Conservation (phyloP, 1,284 basidiomycete genomes). For the Rhodotorula sp. region DNA sequence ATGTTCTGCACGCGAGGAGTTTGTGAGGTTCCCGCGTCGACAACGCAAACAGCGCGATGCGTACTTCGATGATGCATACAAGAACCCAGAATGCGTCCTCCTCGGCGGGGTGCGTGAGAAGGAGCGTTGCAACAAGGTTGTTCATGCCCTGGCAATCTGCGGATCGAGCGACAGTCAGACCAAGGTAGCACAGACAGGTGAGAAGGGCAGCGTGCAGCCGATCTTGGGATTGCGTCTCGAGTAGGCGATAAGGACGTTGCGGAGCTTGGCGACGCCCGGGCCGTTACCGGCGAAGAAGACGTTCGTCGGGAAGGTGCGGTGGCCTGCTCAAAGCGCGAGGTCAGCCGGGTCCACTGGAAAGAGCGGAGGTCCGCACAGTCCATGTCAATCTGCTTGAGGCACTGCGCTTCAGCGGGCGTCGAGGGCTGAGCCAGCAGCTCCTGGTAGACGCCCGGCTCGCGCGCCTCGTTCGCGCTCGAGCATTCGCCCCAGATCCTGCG, state of each 20-base stretch:
- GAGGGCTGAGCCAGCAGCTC: conserved; percentile 71
- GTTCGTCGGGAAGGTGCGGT: conserved; percentile 88
- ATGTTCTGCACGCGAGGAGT: conserved; percentile 46
- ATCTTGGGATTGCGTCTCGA: conserved; percentile 64
- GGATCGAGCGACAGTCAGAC: conserved; percentile 36
- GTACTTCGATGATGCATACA: conserved; percentile 79
- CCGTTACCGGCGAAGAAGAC: conserved; percentile 96
- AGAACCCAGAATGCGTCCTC: conserved; percentile 98
- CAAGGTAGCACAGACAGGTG: neutral
- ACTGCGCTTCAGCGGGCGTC: conserved; percentile 58
- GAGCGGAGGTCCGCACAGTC: conserved; percentile 64
- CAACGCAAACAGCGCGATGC: conserved; percentile 60
- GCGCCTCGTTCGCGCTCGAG: conserved; percentile 84
- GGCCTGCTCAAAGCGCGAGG: conserved; percentile 18
- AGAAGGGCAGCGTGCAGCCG: conserved; percentile 47
- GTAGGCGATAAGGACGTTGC: conserved; percentile 85
- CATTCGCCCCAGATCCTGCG: conserved; percentile 74
- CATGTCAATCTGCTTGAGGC: conserved; percentile 84
- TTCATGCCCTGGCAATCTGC: conserved; percentile 84
- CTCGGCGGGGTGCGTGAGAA: conserved; percentile 88
- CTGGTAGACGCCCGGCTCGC: conserved; percentile 85
- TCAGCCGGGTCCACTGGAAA: neutral
- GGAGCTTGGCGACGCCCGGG: conserved; percentile 85
- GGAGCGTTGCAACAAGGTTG: conserved; percentile 85
- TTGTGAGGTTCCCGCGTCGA: conserved; percentile 66